phyloP scores from a whole-genome alignment of 2,329 filamentous ascomycete genomes.

The Colletotrichum endophyticum region DNA sequence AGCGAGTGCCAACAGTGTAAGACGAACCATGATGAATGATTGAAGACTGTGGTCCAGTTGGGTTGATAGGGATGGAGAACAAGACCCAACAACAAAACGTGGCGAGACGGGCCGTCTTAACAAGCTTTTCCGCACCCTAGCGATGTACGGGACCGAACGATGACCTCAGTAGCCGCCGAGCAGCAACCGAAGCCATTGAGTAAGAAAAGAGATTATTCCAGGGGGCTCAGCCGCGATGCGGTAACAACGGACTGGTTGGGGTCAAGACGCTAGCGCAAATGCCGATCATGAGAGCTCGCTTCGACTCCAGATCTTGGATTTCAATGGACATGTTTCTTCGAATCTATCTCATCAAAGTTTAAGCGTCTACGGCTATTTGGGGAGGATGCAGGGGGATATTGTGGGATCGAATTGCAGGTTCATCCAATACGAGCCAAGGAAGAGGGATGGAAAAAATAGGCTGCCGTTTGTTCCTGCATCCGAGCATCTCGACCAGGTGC shows the following conservation, averaged over 20 bases:
- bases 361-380: neutral
- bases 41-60: neutral
- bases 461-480: constrained; percentile 1
- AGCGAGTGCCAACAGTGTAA: constrained; percentile 3
- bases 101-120: neutral
- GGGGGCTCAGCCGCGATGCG: neutral
- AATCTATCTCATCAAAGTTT: neutral
- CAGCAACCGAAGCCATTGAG: neutral
- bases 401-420: neutral
- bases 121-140: neutral
- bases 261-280: neutral
- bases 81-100: neutral
- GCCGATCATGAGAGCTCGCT: neutral
- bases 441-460: neutral
- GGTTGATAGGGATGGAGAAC: neutral
- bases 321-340: neutral
- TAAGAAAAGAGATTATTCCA: neutral
- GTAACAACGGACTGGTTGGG: neutral
- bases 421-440: constrained; percentile 1
- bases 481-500: neutral
- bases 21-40: constrained; percentile 9
- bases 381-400: neutral
- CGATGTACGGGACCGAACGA: neutral
- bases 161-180: neutral
- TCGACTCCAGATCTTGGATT: neutral